These are phyloP conservation scores for Alternaria arborescens DNA, from an alignment of 2,329 filamentous ascomycete genomes.

Conservation along the genomic window DNA sequence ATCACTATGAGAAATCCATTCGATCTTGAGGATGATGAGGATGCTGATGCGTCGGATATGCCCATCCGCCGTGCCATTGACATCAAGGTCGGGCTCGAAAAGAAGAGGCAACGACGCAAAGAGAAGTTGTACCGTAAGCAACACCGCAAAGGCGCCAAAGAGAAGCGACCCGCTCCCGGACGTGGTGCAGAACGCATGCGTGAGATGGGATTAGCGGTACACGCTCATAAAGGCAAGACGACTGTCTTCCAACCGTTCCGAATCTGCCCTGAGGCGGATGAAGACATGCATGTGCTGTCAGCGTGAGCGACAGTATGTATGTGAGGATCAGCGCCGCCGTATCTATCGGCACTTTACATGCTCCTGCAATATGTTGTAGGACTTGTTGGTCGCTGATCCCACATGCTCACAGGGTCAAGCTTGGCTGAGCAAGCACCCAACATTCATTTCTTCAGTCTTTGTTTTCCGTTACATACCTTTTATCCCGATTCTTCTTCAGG, in stretches of 20 bases:
- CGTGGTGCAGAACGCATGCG: conserved; percentile 93
- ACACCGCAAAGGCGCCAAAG: conserved; percentile 80
- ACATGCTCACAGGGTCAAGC: conserved; percentile 18
- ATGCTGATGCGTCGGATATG: conserved; percentile 54
- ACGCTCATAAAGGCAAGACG: conserved; percentile 68
- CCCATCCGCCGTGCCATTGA: conserved; percentile 94
- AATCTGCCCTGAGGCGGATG: conserved; percentile 36
- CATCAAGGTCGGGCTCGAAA: conserved; percentile 89
- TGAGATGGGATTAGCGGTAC: conserved; percentile 85
- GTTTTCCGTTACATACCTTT: conserved; percentile 14
- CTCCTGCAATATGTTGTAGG: conserved; percentile 8
- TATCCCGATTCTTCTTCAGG: conserved; percentile 17
- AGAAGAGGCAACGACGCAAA: conserved; percentile 89
- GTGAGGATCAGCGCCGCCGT: conserved; percentile 52
- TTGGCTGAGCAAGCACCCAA: conserved; percentile 13
- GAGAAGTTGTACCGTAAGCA: conserved; percentile 93
- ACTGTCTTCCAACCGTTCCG: conserved; percentile 38
- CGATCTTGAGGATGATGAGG: conserved; percentile 51
- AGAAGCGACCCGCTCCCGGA: conserved; percentile 73
- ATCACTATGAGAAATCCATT: conserved; percentile 54
- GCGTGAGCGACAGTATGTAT: conserved; percentile 36
- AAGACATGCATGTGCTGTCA: conserved; percentile 57
- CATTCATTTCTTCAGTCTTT: conserved; percentile 12
- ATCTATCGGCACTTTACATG: conserved; percentile 46
- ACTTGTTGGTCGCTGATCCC: conserved; percentile 53